Base-by-base conservation (phyloP, 2,329 filamentous ascomycete species). In the Paecilomyces sp. region DNA sequence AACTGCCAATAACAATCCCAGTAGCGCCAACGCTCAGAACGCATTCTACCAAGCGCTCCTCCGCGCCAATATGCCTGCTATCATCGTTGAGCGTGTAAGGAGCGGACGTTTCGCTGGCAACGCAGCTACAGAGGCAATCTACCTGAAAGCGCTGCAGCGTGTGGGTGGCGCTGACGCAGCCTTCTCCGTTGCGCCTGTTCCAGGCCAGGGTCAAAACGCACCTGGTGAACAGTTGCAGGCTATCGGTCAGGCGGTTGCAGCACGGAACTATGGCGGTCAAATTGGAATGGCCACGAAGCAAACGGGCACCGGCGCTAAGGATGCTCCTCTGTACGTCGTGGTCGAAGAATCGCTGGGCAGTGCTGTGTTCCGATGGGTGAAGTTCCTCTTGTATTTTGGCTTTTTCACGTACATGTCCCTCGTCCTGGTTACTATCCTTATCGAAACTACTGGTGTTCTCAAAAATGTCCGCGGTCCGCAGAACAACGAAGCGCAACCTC, bases 31-130 rank as follows among this genome's bases (percentile, higher is more conserved):
- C 52, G 88, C 92, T 22, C 94, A 99, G 74, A 94, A 93, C 73
- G 88, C 90, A 15, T 97, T 99, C 74, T 99, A 99, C 73, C 89
- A 93, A 72, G 88, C 92, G 54, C 84, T 99, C 13, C 82, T 97
- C 58, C 89, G 90, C 71, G 92, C 93, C 57, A 94, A 95, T 70
- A 92, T 97, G 89, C 91, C 93, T 18, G 88, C 92, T 57, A 96
- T 99, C 63, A 81, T 99, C 59, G 84, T 97, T 61, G 92, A 97
- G 75, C 84, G 94, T 68, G 94, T 96, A 74, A 87, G 92, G 71
- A 92, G 89, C 15, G 90, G 90, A 63, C 86, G 88, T 58, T 99
- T 92, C 73, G 92, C 92, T 11, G 86, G 85, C 22, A 97, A 93
- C 72, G 74, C 86, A 15, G 84, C 85, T 12, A 88, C 88, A n/a